Evolutionary conservation across 768 basidiomycete species (phyloP), one percentile per base, ranked within the genome.

Genomic region (Royoungia palumana): DNA sequence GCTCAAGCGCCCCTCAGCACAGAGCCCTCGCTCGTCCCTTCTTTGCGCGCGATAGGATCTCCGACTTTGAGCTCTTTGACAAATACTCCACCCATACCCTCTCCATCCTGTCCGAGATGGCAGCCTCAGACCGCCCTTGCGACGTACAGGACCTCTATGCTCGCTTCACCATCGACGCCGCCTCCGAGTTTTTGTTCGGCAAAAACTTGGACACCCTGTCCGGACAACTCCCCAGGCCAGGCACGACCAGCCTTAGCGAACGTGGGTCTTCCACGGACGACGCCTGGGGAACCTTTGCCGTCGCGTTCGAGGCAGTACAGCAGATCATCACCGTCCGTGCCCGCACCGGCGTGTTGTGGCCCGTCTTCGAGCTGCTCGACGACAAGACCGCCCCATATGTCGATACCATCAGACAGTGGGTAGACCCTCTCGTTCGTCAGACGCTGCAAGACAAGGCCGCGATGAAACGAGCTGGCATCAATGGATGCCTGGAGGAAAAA

Each of bases 161-260:
- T 16, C 78, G 85, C 9, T 85, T 87, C 61, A 78, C 83, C 12
- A 72, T 87, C 35, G 87, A 89, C 60, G 73, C 84, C 0, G 82
- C 85, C 1, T 84, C 84, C 6, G 84, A 86, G 50, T 87, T 86
- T 59, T 70, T 89, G 32, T 87, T 89, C 50, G 86, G 85, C 8
- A 70, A 74, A 46, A 83, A 81, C 58, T 57, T 87, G 47, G 71
- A 83, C 49, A 85, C 85, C 1, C 68, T 87, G 16, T 78, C 77
- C 10, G 74, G 71, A 3, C 61, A 74, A 9, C 72, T 85, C 4
- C 83, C 83, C 2, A 59, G 71, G 6, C 70, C 83, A 6, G 75
- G 74, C 0, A 60, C 70, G 27, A 71, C 75, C 0, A 44, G 49
- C 1, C 70, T 78, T 65, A 76, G 80, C 1, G 76, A 76, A 3